Base-by-base conservation (phyloP, 2,329 filamentous ascomycete genomes). In the Fusarium oligoseptatum region DNA sequence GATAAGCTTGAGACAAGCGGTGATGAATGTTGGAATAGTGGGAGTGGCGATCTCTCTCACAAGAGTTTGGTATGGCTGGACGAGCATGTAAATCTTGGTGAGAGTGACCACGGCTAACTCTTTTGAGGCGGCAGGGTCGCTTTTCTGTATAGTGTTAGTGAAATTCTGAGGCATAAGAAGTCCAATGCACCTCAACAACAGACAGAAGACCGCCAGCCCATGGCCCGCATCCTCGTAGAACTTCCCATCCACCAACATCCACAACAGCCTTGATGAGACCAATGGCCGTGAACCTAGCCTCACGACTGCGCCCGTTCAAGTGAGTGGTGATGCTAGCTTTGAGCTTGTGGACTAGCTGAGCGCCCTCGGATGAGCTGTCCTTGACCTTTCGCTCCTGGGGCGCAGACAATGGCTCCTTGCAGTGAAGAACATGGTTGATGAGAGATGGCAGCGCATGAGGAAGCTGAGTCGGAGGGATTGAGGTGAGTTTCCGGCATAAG, bases 1-100 rank as follows among this genome's bases (percentile, higher is more conserved):
- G 80, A 89, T 84, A 52, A 96, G 86, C 77, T 92, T 91, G 52
- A 98, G 83, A 77, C 93, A 95, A 4, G 92, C 88, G 1, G 90
- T 91, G 55, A 95, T 88, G 78, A 96, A 97, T 2, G 89, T 85
- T 2, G 94, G 91, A 22, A 98, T 85, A 4, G 91, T 94, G 3
- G 95, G 95, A 0, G 95, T 97, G 1, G 94, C 95, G 70, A 98
- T 94, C 81, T 98, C 95, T 77, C 96, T 90, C 52, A 96, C 88
- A 63, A 98, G 87, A 10, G 94, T 97, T 69, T 93, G 94, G 80
- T 95, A 95, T 41, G 92, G 91, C 79, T 95, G 94, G 45, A 95
- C 93, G 39, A 97, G 89, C 76, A 91, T 88, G 84, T 97, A 98
- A 76, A 98, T 95, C 79, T 93, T 92, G 22, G 94, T 93, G 71